These are phyloP conservation scores for Paramyrothecium sp. DNA, from an alignment of 2,329 filamentous ascomycete species.

Conservation along the genomic window DNA sequence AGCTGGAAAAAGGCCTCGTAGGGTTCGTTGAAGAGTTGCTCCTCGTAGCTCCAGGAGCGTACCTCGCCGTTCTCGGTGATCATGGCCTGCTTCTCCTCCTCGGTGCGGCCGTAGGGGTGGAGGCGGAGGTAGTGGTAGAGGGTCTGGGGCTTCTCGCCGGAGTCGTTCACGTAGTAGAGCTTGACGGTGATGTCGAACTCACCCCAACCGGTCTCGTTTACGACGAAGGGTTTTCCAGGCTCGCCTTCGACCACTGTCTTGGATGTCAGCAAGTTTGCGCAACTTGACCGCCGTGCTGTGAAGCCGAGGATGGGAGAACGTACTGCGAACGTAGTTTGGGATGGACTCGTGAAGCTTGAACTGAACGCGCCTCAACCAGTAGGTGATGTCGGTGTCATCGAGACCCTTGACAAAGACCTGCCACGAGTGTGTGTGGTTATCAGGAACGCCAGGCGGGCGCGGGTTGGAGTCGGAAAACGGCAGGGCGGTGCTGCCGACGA, in stretches of 20 bases:
- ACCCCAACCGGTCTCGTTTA: constrained; percentile 94
- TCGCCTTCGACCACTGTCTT: constrained; percentile 68
- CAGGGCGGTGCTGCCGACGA: constrained; percentile 78
- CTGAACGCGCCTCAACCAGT: constrained; percentile 95
- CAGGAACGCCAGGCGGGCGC: constrained; percentile 71
- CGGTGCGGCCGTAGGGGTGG: constrained; percentile 83
- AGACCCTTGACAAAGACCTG: constrained; percentile 89
- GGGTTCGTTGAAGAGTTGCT: constrained; percentile 96
- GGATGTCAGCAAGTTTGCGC: background rate
- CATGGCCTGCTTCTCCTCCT: constrained; percentile 66
- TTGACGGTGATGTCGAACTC: constrained; percentile 97
- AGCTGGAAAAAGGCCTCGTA: constrained; percentile 89
- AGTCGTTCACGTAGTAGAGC: constrained; percentile 86
- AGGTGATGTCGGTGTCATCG: constrained; percentile 86
- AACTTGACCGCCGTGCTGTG: background rate
- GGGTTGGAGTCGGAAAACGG: constrained; percentile 80
- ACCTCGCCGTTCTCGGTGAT: constrained; percentile 61
- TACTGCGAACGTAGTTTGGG: constrained; percentile 80
- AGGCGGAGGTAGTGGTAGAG: constrained; percentile 89
- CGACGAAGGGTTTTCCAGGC: constrained; percentile 68
- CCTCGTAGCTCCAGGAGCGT: constrained; percentile 81
- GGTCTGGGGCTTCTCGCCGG: constrained; percentile 92
- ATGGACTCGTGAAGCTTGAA: constrained; percentile 99
- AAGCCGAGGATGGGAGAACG: constrained; percentile 20
- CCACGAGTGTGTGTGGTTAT: constrained; percentile 97